These are phyloP conservation scores for Diaporthe caulivora DNA, from an alignment of 2,329 filamentous ascomycete genomes.

Conservation along the genomic window DNA sequence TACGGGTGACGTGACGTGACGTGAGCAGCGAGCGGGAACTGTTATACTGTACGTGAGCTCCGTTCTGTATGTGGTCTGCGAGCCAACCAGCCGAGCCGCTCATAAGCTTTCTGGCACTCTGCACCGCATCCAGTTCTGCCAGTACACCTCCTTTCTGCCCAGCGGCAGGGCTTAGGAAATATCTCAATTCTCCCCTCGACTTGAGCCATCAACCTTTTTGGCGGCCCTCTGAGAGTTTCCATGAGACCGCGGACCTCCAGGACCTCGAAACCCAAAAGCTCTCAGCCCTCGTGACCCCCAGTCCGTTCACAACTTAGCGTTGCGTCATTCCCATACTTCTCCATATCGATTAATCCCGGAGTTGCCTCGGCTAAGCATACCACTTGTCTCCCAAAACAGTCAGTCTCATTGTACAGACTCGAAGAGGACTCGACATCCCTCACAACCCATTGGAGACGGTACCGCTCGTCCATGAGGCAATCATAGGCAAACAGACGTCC, in stretches of 20 bases:
- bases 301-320: slow-evolving; percentile 3
- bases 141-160: slow-evolving; percentile 12
- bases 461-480: slow-evolving; percentile 38
- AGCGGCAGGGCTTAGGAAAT: slow-evolving; percentile 7
- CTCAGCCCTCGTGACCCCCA: slow-evolving; percentile 31
- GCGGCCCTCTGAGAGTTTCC: neutral
- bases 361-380: slow-evolving; percentile 38
- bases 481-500: slow-evolving; percentile 32
- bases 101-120: slow-evolving; percentile 21
- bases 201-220: neutral
- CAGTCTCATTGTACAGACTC: slow-evolving; percentile 10
- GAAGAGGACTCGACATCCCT: neutral
- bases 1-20: slow-evolving; percentile 23
- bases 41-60: slow-evolving; percentile 16
- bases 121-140: slow-evolving; percentile 7
- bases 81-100: slow-evolving; percentile 12
- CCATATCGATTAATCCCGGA: slow-evolving; percentile 39
- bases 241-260: slow-evolving; percentile 2
- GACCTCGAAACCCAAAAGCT: neutral
- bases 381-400: slow-evolving; percentile 26
- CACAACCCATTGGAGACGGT: neutral
- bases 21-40: slow-evolving; percentile 4
- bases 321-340: slow-evolving; percentile 32
- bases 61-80: slow-evolving; percentile 27
- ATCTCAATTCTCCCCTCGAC: slow-evolving; percentile 13